A percentile compares a stretch with the other conserved stretches of the same genome.
Evolutionary conservation across 352 stramenopile species (phyloP).

Genomic region (Phytophthora gonapodyides): DNA sequence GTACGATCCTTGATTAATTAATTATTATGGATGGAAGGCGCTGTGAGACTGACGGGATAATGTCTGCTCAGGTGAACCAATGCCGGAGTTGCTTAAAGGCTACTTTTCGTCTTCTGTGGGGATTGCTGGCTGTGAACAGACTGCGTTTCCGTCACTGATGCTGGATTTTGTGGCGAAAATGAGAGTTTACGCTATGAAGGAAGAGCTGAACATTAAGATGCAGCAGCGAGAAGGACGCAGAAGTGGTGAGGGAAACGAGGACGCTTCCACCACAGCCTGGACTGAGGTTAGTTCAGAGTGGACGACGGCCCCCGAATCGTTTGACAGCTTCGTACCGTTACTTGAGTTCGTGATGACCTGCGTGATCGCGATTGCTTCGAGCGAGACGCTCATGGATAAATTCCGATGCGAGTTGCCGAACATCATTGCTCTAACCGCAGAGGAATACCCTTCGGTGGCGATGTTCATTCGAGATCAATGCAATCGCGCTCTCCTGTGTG

Average conservation of each 20-base stretch:
- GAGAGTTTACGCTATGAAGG: constrained; percentile 47
- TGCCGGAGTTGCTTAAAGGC: constrained; percentile 41
- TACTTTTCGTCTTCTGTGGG: constrained; percentile 61
- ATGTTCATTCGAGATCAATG: constrained; percentile 57
- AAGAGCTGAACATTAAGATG: constrained; percentile 44
- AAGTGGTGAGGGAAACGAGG: neutral
- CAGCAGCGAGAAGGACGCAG: neutral
- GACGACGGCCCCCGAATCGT: neutral
- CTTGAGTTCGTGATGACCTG: constrained; percentile 68
- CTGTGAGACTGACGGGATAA: neutral
- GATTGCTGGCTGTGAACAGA: constrained; percentile 64
- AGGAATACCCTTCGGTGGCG: constrained; percentile 59
- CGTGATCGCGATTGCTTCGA: constrained; percentile 58
- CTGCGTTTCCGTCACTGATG: constrained; percentile 66
- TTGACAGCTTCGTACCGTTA: constrained; percentile 37
- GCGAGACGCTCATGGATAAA: constrained; percentile 54
- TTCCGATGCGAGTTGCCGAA: constrained; percentile 78
- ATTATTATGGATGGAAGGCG: neutral
- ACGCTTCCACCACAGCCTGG: neutral
- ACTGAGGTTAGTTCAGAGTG: neutral
- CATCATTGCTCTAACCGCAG: constrained; percentile 58
- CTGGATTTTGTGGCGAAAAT: constrained; percentile 71
- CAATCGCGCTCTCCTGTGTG: constrained; percentile 45
- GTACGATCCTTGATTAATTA: constrained; percentile 30
- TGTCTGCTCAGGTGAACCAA: constrained; percentile 36